Percentiles rank a stretch among this genome's conserved stretches.
Conservation (phyloP, 352 stramenopile genomes). For the Pythium chondricola region DNA sequence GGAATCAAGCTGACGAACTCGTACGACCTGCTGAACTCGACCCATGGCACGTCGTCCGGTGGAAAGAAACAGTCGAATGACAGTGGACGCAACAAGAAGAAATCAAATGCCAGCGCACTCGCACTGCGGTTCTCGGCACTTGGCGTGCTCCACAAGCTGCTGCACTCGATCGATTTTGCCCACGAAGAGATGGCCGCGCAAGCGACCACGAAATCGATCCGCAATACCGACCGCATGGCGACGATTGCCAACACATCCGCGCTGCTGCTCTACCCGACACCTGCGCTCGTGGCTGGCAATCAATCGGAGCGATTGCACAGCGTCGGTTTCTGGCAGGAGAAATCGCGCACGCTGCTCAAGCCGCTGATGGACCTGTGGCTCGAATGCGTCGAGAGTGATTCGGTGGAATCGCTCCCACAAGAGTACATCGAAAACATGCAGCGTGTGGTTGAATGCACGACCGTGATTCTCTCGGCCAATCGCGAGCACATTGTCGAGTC, state of each 20-base stretch:
- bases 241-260: slow-evolving; percentile 23
- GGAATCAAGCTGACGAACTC: slow-evolving; percentile 75
- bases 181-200: slow-evolving; percentile 5
- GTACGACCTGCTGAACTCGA: slow-evolving; percentile 50
- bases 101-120: slow-evolving; percentile 32
- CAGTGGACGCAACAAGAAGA: slow-evolving; percentile 35
- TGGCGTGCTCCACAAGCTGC: slow-evolving; percentile 56
- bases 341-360: slow-evolving; percentile 47
- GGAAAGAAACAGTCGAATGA: slow-evolving; percentile 10
- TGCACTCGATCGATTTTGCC: slow-evolving; percentile 40
- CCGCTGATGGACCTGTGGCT: slow-evolving; percentile 73
- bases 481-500: slow-evolving; percentile 18
- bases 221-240: slow-evolving; percentile 11
- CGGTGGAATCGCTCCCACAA: slow-evolving; percentile 47
- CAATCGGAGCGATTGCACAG: slow-evolving; percentile 28
- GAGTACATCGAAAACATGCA: slow-evolving; percentile 68
- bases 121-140: slow-evolving; percentile 53
- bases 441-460: slow-evolving; percentile 66
- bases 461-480: slow-evolving; percentile 52
- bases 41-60: background rate
- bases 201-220: slow-evolving; percentile 1
- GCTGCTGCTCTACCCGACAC: slow-evolving; percentile 47
- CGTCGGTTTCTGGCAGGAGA: slow-evolving; percentile 62
- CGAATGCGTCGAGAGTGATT: slow-evolving; percentile 52
- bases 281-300: slow-evolving; percentile 24